phyloP scores from a whole-genome alignment of 306 rosid genomes.

The Lathyrus tuberosus region DNA sequence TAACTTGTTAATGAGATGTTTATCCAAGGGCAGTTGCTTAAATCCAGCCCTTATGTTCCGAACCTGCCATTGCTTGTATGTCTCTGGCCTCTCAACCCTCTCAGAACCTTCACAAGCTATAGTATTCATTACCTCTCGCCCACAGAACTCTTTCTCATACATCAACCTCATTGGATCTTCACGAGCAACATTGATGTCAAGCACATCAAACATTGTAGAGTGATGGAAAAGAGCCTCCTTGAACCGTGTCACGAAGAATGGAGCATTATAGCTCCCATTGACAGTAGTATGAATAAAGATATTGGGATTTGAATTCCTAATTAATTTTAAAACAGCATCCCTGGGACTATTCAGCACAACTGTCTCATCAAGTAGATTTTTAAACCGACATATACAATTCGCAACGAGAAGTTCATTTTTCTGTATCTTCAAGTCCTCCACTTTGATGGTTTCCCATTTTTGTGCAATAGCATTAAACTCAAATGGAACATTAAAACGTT shows the following conservation, averaged over 20 bases:
- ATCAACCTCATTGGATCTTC: conserved; percentile 46
- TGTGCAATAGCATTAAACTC: conserved; percentile 60
- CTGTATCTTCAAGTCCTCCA: conserved; percentile 59
- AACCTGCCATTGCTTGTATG: conserved; percentile 72
- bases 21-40: conserved; percentile 55
- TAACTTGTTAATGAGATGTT: conserved; percentile 34
- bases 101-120: conserved; percentile 76
- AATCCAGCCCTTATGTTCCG: conserved; percentile 68
- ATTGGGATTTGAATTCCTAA: conserved; percentile 70
- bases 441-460: conserved; percentile 66
- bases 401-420: conserved; percentile 59
- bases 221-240: conserved; percentile 74
- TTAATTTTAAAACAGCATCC: conserved; percentile 62
- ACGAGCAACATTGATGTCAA: conserved; percentile 45
- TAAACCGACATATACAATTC: conserved; percentile 50
- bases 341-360: conserved; percentile 66
- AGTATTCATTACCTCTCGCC: conserved; percentile 70
- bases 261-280: conserved; percentile 76
- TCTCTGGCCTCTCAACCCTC: conserved; percentile 85
- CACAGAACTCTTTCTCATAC: conserved; percentile 65
- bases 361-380: conserved; percentile 68
- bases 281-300: conserved; percentile 55
- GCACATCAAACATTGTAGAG: conserved; percentile 66
- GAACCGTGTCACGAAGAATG: conserved; percentile 75
- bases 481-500: conserved; percentile 73